Base-by-base conservation (phyloP, 2,329 filamentous ascomycete genomes). In the Chalaropsis thielavioides region DNA sequence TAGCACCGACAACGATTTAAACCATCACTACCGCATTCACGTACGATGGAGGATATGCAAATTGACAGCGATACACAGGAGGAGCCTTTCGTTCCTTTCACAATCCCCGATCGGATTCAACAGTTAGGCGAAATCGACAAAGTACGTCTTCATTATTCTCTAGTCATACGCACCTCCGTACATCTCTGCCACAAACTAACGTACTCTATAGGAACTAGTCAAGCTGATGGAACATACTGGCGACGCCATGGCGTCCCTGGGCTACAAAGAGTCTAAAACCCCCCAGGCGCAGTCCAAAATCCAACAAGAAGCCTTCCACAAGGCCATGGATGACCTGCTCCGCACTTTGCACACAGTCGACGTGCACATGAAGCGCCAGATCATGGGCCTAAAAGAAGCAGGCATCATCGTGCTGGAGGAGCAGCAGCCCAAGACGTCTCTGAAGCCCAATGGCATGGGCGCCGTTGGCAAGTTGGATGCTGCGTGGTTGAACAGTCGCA, bases 401-500 rank as follows among this genome's bases (percentile, higher is more conserved):
- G 83, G 84, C 49, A 89, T 95, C 68, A 83, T 95, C 70, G 78
- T 79, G 72, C 74, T 80, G 41, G 63, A 27, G 69, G 71, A 67
- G 38, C 54, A 43, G 49, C 40, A 61, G 59, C 38, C 61, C 63
- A 65, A 63, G 63, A 74, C 73, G 54, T 77, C 77, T 10, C 69
- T 83, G 69, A 76, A 83, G 72, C 79, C 84, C 46, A 76, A 83
- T 56, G 82, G 80, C 46, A 75, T 78, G 65, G 83, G 79, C 24
- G 79, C 78, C 70, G 81, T 84, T 41, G 82, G 81, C 10, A 77
- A 76, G 35, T 78, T 96, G 63, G 92, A 96, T 72, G 86, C 95
- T 15, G 92, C 92, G 40, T 92, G 89, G 83, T 75, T 97, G 70
- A 97, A 96, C 72, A 92, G 89, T 71, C 82, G 90, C 66, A 90